Conservation (phyloP, 169 alveolate genomes). For the Eimeria mitis region DNA sequence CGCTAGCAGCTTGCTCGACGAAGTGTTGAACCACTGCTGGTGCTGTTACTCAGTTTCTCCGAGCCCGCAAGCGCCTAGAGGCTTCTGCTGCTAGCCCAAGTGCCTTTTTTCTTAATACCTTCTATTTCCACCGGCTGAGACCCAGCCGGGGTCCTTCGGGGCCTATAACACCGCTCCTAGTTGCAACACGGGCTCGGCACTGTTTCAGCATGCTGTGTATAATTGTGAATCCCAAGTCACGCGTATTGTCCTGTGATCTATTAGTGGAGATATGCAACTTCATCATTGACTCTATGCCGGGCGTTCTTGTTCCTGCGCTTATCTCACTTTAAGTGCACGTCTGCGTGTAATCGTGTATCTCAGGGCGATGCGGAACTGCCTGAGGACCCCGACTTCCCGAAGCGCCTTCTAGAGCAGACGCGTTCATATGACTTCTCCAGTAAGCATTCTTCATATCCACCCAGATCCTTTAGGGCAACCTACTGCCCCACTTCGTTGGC, state of each 20-base stretch:
- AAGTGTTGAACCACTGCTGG: neutral
- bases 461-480: neutral
- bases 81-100: neutral
- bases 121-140: neutral
- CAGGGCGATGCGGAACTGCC: constrained; percentile 87
- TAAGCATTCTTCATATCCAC: constrained; percentile 16
- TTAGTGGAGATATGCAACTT: neutral
- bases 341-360: neutral
- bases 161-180: neutral
- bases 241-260: too few relatives aligned
- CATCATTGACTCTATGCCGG: neutral
- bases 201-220: neutral
- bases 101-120: neutral
- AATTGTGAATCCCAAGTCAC: neutral
- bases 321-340: neutral
- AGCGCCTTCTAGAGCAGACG: constrained; percentile 83
- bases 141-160: neutral
- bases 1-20: neutral
- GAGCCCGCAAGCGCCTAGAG: neutral
- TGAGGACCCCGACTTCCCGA: constrained; percentile 88
- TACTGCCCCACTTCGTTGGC: neutral
- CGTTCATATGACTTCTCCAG: constrained; percentile 82
- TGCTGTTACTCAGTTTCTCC: neutral
- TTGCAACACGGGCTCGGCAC: neutral
- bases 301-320: neutral